Evolutionary conservation across 169 alveolate genomes (phyloP), one percentile per base, ranked within the genome.

Genomic region (Neospora caninum): DNA sequence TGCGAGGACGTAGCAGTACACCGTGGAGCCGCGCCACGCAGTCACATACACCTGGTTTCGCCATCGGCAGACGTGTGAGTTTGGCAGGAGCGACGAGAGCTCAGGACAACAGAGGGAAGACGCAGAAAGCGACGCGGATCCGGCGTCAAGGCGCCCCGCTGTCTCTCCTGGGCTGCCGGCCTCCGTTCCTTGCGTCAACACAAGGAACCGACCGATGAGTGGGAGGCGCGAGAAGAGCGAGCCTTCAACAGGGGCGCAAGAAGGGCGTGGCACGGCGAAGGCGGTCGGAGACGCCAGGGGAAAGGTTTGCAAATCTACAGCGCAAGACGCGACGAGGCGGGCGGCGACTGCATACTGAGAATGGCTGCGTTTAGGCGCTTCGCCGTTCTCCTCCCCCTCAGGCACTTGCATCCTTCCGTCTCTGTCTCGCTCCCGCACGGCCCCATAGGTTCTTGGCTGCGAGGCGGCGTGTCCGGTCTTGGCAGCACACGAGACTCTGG

Each of bases 21-120:
- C 89, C 34, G 53, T 82, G 36, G 53, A 7, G 64, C 39, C 69
- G 54, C 67, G 89, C 89, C 89, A 82, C 31, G 64, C 69, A 0
- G 64, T 38, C 43, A 82, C 54, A 36, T 18, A 82, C 38, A 82
- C n/a, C 38, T 41, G 53, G 64, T 43, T 43, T 7, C 64, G 22
- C 89, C 53, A 43, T 29, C 89, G 89, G 64, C 69, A 41, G 13
- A 43, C 89, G 25, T 82, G 34, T 27, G 67, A 9, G 36, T 82
- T 82, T 25, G 89, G 89, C 0, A 82, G 89, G 41, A 82, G 64
- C 36, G 89, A 82, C 38, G 89, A 82, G 22, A 82, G 34, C 1
- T 22, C n/a, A 13, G 89, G 89, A 22, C 69, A 29, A 49, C 89
- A 82, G 25, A 82, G 64, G 67, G 69, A 36, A 4, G 89, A 82